Percentiles rank a stretch among this genome's conserved stretches.
These are phyloP conservation scores for Skeletonema costatum DNA, from an alignment of 108 stramenopile genomes.

Conservation along the genomic window DNA sequence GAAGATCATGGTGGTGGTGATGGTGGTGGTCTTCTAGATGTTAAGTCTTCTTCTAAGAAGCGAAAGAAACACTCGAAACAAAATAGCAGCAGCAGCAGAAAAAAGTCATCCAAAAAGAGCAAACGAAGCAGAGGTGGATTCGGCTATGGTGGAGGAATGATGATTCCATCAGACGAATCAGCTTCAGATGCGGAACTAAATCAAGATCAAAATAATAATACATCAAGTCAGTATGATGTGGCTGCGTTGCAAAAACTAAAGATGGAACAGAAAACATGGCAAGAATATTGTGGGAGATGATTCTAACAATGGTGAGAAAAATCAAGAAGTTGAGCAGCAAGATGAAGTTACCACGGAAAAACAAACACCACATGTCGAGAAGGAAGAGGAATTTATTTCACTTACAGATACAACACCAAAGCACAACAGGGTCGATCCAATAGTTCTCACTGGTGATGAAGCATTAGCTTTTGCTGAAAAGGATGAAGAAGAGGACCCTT, in stretches of 20 bases:
- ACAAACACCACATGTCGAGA: not conserved
- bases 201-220: not conserved
- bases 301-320: not conserved
- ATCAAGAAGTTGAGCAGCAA: too few species aligned
- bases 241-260: slow-evolving; percentile 62
- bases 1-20: slow-evolving; percentile 10
- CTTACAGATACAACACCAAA: slow-evolving; percentile 11
- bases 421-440: slow-evolving; percentile 2
- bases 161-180: slow-evolving; percentile 17
- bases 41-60: slow-evolving; percentile 7
- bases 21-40: not conserved
- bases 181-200: slow-evolving; percentile 11
- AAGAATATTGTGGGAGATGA: not conserved
- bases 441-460: slow-evolving; percentile 46
- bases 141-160: slow-evolving; percentile 25
- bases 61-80: slow-evolving; percentile 37
- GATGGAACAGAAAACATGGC: slow-evolving; percentile 52
- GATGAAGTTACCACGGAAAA: not conserved
- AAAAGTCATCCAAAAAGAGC: slow-evolving; percentile 7
- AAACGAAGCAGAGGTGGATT: slow-evolving; percentile 32
- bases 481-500: slow-evolving; percentile 25
- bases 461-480: slow-evolving; percentile 40
- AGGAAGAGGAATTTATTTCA: slow-evolving; percentile 36
- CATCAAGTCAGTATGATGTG: slow-evolving; percentile 47
- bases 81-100: not conserved